Conservation (phyloP, 163 green algal species). For the Scenedesmus sp. region DNA sequence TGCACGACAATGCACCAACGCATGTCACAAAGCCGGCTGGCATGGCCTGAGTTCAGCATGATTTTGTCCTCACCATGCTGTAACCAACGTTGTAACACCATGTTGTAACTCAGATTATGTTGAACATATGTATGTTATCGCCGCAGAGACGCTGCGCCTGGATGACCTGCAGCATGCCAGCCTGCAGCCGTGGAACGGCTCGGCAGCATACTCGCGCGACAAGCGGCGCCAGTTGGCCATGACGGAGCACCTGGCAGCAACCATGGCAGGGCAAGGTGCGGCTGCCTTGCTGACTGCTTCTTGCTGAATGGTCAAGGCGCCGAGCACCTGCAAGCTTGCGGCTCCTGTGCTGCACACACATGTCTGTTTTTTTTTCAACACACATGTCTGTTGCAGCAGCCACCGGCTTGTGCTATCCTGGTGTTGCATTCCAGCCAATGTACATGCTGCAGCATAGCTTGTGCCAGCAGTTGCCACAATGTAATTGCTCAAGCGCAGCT, state of each 20-base stretch:
- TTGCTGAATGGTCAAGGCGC: not conserved
- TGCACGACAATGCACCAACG: not conserved
- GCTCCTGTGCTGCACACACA: not conserved
- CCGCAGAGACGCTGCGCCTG: constrained; percentile 54
- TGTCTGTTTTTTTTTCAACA: too few relatives aligned
- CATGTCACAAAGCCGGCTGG: not conserved
- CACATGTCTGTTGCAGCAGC: too few relatives aligned
- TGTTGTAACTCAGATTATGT: too few relatives aligned
- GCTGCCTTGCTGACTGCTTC: not conserved
- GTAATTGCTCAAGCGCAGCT: too few relatives aligned
- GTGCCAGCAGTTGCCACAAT: too few relatives aligned
- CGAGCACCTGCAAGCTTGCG: not conserved
- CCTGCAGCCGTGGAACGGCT: constrained; percentile 67
- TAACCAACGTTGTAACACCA: too few relatives aligned
- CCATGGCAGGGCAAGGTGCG: not conserved
- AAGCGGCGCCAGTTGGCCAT: constrained; percentile 56
- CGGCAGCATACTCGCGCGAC: constrained; percentile 59
- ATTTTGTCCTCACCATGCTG: too few relatives aligned
- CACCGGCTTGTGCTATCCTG: not conserved
- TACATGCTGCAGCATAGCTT: not conserved
- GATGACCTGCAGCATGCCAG: constrained; percentile 55
- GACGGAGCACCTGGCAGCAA: constrained; percentile 54
- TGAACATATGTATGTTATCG: not conserved
- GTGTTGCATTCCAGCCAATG: not conserved
- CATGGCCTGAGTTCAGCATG: too few relatives aligned